Evolutionary conservation across 140 eudicot species (phyloP).

Genomic region (Anethum foeniculum): DNA sequence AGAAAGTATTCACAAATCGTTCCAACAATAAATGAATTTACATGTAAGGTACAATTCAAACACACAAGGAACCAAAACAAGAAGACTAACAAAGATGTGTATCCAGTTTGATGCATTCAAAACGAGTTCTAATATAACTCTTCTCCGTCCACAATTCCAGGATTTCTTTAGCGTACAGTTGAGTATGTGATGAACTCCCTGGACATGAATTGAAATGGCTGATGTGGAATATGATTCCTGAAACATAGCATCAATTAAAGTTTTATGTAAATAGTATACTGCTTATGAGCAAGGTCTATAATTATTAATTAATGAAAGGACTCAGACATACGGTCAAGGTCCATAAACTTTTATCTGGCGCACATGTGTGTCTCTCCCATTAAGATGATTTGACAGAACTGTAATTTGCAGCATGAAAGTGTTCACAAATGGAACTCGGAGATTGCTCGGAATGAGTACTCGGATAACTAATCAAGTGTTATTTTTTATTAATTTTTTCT

Average conservation of each 20-base stretch:
- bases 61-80: background rate
- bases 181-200: conserved; percentile 74
- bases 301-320: background rate
- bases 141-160: background rate
- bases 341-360: conserved; percentile 99
- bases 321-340: conserved; percentile 64
- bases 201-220: conserved; percentile 78
- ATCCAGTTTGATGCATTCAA: conserved; percentile 3
- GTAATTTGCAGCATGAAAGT: conserved; percentile 96
- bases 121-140: background rate
- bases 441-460: no score
- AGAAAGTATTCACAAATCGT: background rate
- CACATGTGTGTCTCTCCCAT: conserved; percentile 94
- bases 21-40: background rate
- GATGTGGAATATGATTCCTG: conserved; percentile 83
- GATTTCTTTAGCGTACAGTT: conserved; percentile 48
- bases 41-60: background rate
- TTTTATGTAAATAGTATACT: conserved; percentile 7
- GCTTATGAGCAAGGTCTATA: background rate
- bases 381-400: conserved; percentile 80
- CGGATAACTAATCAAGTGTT: no score
- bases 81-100: background rate
- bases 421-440: conserved; percentile 92
- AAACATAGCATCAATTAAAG: conserved; percentile 19
- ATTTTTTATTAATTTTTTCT: no score